phyloP scores from a whole-genome alignment of 495 filamentous ascomycete genomes.

The Podospora pseudocomata region DNA sequence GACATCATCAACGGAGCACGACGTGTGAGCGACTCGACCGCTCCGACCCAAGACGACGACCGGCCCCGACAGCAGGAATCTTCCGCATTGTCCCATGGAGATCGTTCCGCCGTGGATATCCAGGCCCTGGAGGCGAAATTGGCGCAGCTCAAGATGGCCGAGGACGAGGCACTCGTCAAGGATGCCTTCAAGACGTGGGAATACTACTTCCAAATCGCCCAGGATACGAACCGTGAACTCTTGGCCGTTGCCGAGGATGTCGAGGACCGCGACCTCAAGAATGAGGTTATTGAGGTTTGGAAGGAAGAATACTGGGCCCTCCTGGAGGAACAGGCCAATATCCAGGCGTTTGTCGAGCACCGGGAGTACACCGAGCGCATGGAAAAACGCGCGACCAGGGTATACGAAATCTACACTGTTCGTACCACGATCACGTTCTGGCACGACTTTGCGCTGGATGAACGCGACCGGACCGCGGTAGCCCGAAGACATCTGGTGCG shows the following conservation, averaged over 20 bases:
- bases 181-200: constrained; percentile 24
- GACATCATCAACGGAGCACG: constrained; percentile 13
- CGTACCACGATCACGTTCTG: constrained; percentile 22
- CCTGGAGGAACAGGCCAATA: constrained; percentile 17
- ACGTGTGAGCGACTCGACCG: constrained; percentile 22
- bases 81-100: constrained; percentile 11
- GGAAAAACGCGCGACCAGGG: constrained; percentile 30
- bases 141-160: constrained; percentile 15
- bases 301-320: constrained; percentile 14
- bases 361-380: constrained; percentile 25
- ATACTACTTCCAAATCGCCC: constrained; percentile 4
- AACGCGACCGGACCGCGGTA: constrained; percentile 49
- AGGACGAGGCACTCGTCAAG: constrained; percentile 14
- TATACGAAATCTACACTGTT: constrained; percentile 31
- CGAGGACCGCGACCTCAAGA: constrained; percentile 26
- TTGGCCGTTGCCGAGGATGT: constrained; percentile 14
- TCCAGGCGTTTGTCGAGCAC: constrained; percentile 23
- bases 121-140: constrained; percentile 22
- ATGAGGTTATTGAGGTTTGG: constrained; percentile 30
- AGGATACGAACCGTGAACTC: constrained; percentile 14
- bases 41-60: constrained; percentile 19
- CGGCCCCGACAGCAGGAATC: background rate
- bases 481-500: constrained; percentile 67
- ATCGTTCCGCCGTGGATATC: constrained; percentile 11
- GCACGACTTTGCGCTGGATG: constrained; percentile 25